Evolutionary conservation across 148 eudicot genomes (phyloP).

Genomic region (Simmondsia chinensis): DNA sequence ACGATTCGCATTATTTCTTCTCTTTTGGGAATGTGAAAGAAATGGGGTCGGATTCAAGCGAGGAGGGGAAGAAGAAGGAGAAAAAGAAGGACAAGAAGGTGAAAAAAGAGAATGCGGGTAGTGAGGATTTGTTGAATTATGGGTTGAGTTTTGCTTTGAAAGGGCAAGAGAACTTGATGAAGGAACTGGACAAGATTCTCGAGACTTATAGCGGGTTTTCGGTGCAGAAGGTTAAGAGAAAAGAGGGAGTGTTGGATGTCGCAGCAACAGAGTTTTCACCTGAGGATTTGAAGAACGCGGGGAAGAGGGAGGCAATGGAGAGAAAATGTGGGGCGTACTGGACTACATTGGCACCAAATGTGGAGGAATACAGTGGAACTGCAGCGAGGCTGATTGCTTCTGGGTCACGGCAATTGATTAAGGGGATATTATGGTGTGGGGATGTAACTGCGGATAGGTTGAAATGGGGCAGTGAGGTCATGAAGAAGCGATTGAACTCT

Average conservation of each 20-base stretch:
- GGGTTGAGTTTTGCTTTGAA: constrained; percentile 64
- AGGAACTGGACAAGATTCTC: constrained; percentile 49
- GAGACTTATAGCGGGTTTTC: constrained; percentile 48
- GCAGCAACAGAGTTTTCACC: constrained; percentile 43
- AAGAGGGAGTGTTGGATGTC: constrained; percentile 29
- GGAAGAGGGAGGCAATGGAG: constrained; percentile 60
- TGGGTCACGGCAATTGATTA: constrained; percentile 82
- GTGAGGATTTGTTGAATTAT: constrained; percentile 36
- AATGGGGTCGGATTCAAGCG: constrained; percentile 15
- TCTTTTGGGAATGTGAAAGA: constrained; percentile 32
- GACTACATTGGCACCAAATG: constrained; percentile 95
- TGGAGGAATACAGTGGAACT: constrained; percentile 79
- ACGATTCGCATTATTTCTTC: constrained; percentile 73
- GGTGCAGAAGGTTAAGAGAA: constrained; percentile 34
- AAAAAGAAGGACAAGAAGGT: background rate
- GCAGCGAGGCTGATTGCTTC: constrained; percentile 68
- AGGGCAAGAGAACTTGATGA: constrained; percentile 51
- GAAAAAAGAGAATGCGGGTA: constrained; percentile 6
- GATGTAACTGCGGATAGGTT: constrained; percentile 84
- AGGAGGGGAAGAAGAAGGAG: too few relatives aligned
- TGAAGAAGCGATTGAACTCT: constrained; percentile 53
- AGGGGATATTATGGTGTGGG: constrained; percentile 97
- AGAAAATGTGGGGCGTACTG: constrained; percentile 75
- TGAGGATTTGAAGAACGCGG: constrained; percentile 38
- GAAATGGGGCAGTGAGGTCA: constrained; percentile 74